Evolutionary conservation across 2,329 filamentous ascomycete species (phyloP), one percentile per base, ranked within the genome.

Genomic region (Leptographium lundbergii): DNA sequence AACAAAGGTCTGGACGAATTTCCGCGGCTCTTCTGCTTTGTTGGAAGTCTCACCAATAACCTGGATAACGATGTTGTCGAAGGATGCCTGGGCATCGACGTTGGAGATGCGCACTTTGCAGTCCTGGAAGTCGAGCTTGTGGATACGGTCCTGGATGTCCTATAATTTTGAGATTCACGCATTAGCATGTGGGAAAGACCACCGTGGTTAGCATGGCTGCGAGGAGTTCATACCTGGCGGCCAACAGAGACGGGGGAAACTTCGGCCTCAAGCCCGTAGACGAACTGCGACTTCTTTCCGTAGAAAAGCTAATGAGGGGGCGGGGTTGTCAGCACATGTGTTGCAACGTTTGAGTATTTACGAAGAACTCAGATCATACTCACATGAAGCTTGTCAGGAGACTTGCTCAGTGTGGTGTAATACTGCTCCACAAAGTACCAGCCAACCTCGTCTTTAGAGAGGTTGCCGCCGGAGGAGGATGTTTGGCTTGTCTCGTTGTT

Each of bases 381-480:
- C 75, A 86, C 83, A 70, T 91, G 92, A 68, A 99, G 88, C 75
- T 94, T 95, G 71, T 96, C 91, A 25, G 94, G 91, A 65, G 79
- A 88, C 75, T 92, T 91, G 84, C 91, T 96, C 70, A 99, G 77
- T 63, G 91, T 99, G 67, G 89, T 97, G 77, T 99, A 99, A 80
- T 96, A 99, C 75, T 96, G 91, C 81, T 97, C 91, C 61, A 99
- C 94, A 67, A 99, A 99, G 77, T 92, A 97, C 94, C 94, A 99
- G 74, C 91, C 94, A 66, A 99, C 91, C 77, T 97, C 90, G 72
- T 96, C 91, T 78, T 96, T 96, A 67, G 80, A 78, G 48, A 84
- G 74, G 66, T 81, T 77, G 69, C 69, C 75, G 67, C 72, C 75
- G 59, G 67, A 67, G 48, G 68, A 32, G 19, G 66, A 68, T 58